These are phyloP conservation scores for Ceratobasidium papillatum DNA, from an alignment of 1,284 basidiomycete genomes.

Conservation along the genomic window DNA sequence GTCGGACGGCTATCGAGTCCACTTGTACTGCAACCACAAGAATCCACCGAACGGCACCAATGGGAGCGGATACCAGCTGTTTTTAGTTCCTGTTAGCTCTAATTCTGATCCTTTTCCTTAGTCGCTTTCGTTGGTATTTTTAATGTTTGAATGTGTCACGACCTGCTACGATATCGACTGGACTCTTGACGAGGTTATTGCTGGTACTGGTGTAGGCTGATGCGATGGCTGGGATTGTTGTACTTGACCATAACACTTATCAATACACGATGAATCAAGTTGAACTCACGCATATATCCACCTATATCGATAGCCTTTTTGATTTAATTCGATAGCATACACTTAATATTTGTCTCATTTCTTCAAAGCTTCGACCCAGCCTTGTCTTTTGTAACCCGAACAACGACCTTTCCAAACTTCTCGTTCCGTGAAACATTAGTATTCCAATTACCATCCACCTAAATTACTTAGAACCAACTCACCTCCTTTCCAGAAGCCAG, in stretches of 20 bases:
- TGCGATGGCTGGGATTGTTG: neutral
- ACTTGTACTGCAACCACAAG: neutral
- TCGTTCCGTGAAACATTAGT: too few species aligned
- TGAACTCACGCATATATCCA: too few species aligned
- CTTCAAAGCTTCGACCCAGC: conserved; percentile 13
- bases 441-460: too few species aligned
- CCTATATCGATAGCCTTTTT: too few species aligned
- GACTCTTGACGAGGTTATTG: neutral
- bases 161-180: neutral
- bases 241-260: neutral
- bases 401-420: conserved; percentile 82
- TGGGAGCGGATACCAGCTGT: neutral
- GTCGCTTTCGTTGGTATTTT: neutral
- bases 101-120: neutral
- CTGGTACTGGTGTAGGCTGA: neutral
- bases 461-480: conserved; percentile 61
- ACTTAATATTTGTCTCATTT: neutral
- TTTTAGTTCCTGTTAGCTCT: neutral
- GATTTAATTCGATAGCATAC: neutral
- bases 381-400: conserved; percentile 52
- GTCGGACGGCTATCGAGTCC: neutral
- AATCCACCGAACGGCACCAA: neutral
- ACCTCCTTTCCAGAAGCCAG: conserved; percentile 59
- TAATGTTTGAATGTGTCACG: neutral
- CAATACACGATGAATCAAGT: neutral